Conservation (phyloP, 768 basidiomycete species). For the Termitomyces sp. region DNA sequence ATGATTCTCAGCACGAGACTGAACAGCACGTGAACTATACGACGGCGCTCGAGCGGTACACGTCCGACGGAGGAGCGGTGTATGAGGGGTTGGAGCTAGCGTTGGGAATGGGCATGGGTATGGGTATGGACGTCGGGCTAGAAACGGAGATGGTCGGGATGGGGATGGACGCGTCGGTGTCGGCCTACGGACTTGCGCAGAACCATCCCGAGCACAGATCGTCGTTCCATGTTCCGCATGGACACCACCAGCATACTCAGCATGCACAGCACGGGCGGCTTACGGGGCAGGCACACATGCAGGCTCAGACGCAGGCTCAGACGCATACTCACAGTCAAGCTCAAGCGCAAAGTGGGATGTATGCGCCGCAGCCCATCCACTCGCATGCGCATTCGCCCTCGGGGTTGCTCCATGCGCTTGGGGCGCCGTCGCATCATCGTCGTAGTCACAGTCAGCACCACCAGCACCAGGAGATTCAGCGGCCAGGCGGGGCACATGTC, state of each 20-base stretch:
- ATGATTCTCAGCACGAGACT: background rate
- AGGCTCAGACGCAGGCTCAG: background rate
- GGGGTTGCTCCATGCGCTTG: background rate
- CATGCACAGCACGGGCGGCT: background rate
- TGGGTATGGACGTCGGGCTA: background rate
- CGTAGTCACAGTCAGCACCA: background rate
- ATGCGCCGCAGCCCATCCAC: background rate
- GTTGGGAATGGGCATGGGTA: background rate
- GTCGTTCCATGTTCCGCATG: background rate
- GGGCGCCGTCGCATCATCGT: background rate
- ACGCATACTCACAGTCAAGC: background rate
- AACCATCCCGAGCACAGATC: background rate
- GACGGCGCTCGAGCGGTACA: background rate
- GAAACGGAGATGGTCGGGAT: background rate
- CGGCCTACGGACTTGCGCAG: background rate
- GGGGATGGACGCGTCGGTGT: background rate
- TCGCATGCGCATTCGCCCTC: background rate
- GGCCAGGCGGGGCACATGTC: background rate
- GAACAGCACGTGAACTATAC: background rate
- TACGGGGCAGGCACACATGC: background rate
- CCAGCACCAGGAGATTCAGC: background rate
- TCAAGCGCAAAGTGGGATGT: background rate
- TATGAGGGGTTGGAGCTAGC: background rate
- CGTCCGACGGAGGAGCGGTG: background rate
- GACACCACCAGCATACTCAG: background rate